phyloP scores from a whole-genome alignment of 805 yeast species.

The Wickerhamiella alocasiicola region DNA sequence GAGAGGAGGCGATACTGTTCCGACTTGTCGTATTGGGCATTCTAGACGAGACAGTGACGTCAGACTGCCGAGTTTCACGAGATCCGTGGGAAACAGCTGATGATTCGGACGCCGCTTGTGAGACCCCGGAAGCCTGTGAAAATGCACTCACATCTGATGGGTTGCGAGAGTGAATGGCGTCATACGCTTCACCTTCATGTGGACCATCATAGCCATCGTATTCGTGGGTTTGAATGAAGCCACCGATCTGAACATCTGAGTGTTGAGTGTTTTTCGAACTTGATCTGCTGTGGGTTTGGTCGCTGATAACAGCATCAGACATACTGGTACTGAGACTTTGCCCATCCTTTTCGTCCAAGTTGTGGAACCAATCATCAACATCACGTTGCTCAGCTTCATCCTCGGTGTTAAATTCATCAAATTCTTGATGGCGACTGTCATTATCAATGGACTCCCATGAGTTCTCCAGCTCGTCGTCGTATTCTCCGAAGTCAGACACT shows the following conservation, averaged over 20 bases:
- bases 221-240: slow-evolving; percentile 17
- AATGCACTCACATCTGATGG: slow-evolving; percentile 3
- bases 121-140: neutral
- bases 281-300: slow-evolving; percentile 4
- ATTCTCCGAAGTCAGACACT: neutral
- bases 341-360: slow-evolving; percentile 20
- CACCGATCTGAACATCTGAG: slow-evolving; percentile 20
- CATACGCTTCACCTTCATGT: slow-evolving; percentile 20
- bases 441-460: slow-evolving; percentile 10
- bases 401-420: too few relatives aligned
- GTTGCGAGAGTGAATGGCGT: slow-evolving; percentile 11
- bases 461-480: slow-evolving; percentile 1
- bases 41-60: neutral
- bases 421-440: too few relatives aligned
- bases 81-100: neutral
- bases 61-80: neutral
- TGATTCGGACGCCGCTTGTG: neutral
- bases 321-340: slow-evolving; percentile 18
- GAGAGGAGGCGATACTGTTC: neutral
- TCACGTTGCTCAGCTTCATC: slow-evolving; percentile 26
- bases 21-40: neutral
- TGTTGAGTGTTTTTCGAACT: slow-evolving; percentile 5
- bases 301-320: slow-evolving; percentile 1
- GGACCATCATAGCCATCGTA: slow-evolving; percentile 19
- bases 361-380: slow-evolving; percentile 27